Percentiles rank a stretch among this genome's conserved stretches.
These are phyloP conservation scores for Starmerella kuoi DNA, from an alignment of 805 yeast genomes.

Conservation along the genomic window DNA sequence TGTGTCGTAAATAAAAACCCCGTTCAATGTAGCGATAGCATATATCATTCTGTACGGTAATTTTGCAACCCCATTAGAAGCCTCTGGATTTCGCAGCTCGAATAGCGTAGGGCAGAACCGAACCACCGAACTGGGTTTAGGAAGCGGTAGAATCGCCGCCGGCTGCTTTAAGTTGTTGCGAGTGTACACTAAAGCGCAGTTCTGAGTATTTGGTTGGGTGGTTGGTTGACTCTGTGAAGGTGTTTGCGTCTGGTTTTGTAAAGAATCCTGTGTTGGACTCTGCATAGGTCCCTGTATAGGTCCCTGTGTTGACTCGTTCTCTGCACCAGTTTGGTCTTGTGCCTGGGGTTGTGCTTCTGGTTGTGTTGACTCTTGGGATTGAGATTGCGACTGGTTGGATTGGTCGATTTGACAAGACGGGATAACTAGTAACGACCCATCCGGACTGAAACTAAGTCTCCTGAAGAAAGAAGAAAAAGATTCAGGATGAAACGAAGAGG, in stretches of 20 bases:
- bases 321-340: not conserved
- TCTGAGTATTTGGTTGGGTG: too few species aligned
- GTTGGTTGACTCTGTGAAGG: too few species aligned
- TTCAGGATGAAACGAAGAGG: slow-evolving; percentile 47
- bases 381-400: not conserved
- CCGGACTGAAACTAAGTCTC: slow-evolving; percentile 75
- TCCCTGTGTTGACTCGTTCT: too few species aligned
- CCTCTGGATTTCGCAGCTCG: slow-evolving; percentile 26
- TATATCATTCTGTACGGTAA: slow-evolving; percentile 72
- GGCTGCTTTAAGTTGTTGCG: slow-evolving; percentile 62
- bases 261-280: too few species aligned
- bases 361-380: not conserved
- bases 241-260: too few species aligned
- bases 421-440: slow-evolving; percentile 67
- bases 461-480: slow-evolving; percentile 84
- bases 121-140: slow-evolving; percentile 68
- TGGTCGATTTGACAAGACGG: slow-evolving; percentile 58
- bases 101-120: slow-evolving; percentile 62
- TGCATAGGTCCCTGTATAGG: too few species aligned
- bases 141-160: slow-evolving; percentile 63
- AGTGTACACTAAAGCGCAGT: slow-evolving; percentile 71
- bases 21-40: slow-evolving; percentile 87
- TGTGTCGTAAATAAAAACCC: slow-evolving; percentile 73
- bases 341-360: not conserved
- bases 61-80: slow-evolving; percentile 30